Evolutionary conservation across 768 basidiomycete species (phyloP).

Genomic region (Trametes cingulata): DNA sequence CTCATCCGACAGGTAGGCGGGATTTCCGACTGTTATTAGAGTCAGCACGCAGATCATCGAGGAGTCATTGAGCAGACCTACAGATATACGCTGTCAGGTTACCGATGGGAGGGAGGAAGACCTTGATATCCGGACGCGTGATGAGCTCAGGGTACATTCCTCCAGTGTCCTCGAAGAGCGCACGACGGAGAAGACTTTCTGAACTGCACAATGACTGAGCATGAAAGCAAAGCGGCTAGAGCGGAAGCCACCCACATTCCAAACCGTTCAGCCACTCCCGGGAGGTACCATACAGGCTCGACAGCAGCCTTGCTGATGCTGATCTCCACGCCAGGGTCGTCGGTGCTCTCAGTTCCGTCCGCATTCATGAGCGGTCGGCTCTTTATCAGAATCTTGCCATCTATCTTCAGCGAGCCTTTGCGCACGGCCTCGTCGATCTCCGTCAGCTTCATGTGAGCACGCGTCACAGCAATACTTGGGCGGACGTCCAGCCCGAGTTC

Average conservation of each 20-base stretch:
- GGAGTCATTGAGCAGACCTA: constrained; percentile 28
- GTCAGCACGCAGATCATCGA: neutral
- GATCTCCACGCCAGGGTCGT: constrained; percentile 82
- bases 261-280: constrained; percentile 92
- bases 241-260: constrained; percentile 63
- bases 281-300: constrained; percentile 95
- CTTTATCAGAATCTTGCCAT: constrained; percentile 80
- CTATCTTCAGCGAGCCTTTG: constrained; percentile 70
- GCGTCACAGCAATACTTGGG: constrained; percentile 92
- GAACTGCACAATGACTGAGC: constrained; percentile 46
- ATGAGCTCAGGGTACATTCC: constrained; percentile 96
- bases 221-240: neutral
- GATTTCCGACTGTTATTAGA: constrained; percentile 67
- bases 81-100: constrained; percentile 91
- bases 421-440: constrained; percentile 85
- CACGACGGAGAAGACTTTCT: constrained; percentile 82
- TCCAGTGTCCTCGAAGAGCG: constrained; percentile 94
- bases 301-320: constrained; percentile 90
- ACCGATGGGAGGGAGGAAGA: constrained; percentile 95
- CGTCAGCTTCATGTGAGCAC: constrained; percentile 91
- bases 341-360: constrained; percentile 58
- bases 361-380: constrained; percentile 62
- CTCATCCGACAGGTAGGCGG: constrained; percentile 72
- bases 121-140: constrained; percentile 92
- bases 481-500: constrained; percentile 76